phyloP scores from a whole-genome alignment of 1,139 yeast species.

The Hansenula anomala region DNA sequence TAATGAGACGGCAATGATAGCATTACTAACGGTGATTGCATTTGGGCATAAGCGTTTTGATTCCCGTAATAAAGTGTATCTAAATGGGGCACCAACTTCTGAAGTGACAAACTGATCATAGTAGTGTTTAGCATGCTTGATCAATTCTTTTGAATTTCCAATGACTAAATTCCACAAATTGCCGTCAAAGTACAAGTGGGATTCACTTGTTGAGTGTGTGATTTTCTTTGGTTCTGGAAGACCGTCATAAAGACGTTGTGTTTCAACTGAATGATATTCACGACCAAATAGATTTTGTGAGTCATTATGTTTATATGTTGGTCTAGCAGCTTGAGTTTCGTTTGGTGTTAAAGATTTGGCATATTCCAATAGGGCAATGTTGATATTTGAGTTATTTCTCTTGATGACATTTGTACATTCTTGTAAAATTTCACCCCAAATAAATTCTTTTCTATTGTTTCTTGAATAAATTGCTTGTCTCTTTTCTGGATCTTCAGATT shows the following conservation, averaged over 20 bases:
- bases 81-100: conserved; percentile 40
- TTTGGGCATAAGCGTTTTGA: conserved; percentile 56
- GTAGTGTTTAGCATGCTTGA: conserved; percentile 14
- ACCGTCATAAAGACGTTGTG: conserved; percentile 11
- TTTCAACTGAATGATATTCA: conserved; percentile 16
- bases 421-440: conserved; percentile 55
- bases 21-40: conserved; percentile 57
- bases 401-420: conserved; percentile 55
- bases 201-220: background rate
- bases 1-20: conserved; percentile 57
- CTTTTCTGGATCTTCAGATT: conserved; percentile 41
- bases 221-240: conserved; percentile 12
- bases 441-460: conserved; percentile 38
- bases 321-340: background rate
- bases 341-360: background rate
- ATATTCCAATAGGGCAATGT: conserved; percentile 11
- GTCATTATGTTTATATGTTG: conserved; percentile 5
- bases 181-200: conserved; percentile 6
- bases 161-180: conserved; percentile 5
- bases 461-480: conserved; percentile 52
- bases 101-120: conserved; percentile 25
- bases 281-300: conserved; percentile 19
- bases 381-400: conserved; percentile 31
- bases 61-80: conserved; percentile 46
- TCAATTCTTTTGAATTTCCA: conserved; percentile 4